Base-by-base conservation (phyloP, 2,329 filamentous ascomycete species). In the Davidsoniella australis region DNA sequence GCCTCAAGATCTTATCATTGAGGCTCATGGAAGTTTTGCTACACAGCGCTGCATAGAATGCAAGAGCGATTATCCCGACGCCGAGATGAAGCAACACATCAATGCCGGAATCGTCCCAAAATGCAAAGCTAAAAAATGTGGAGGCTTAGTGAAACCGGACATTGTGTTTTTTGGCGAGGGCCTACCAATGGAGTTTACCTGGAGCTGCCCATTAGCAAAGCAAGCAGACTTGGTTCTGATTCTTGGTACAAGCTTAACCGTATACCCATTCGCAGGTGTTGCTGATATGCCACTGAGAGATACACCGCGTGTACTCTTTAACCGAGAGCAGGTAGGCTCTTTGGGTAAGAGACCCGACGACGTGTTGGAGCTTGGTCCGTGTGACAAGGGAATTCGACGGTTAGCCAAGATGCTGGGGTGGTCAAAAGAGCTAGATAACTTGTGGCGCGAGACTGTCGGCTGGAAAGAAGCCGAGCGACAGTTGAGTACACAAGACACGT, bases 11-110 rank as follows among this genome's bases (percentile, higher is more conserved):
- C 79, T 75, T 63, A 88, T 98, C 45, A 72, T 98, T 29, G 89
- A 96, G 64, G 91, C 91, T 0, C 91, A 98, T 62, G 91, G 91
- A 42, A 94, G 86, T 62, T 98, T 96, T 61, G 89, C 89, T 18
- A 77, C 75, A 1, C 89, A 96, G 65, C 75, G 81, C 56, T 98
- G 91, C 63, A 88, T 96, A 58, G 86, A 94, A 20, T 98, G 91
- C 69, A 78, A 79, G 60, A 67, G 65, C 0, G 63, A 72, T 1
- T 96, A 79, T 59, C 82, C 85, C 0, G 79, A 81, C 36, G 76
- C 82, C 2, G 63, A 75, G 56, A 94, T 96, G 82, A 73, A 72
- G 57, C 66, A 75, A 54, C 75, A 80, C 52, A 77, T 96, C 18
- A 64, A 71, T 2, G 68, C 68, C 36, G 81, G 76, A 20, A 69